Evolutionary conservation across 2,329 filamentous ascomycete species (phyloP), one percentile per base, ranked within the genome.

Genomic region (Fusarium sp.): DNA sequence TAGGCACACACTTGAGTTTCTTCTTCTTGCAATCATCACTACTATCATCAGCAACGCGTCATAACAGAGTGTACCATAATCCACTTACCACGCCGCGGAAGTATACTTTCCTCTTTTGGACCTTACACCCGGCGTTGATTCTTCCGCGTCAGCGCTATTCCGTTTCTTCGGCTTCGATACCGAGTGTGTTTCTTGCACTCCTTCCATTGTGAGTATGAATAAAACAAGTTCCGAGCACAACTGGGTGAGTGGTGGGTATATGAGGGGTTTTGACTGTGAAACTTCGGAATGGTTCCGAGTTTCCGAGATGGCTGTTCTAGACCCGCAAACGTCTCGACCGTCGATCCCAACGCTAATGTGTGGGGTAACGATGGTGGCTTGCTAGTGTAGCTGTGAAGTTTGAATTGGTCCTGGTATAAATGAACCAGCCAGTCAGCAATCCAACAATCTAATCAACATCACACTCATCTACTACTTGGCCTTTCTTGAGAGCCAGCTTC

Each of bases 21-120:
- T 79, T 69, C 41, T 78, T 80, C 60, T 81, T 81, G 65, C 81
- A 82, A 23, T 81, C 79, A 51, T 81, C 77, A 28, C 78, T 78
- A 31, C 12, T 1, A 2, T 7, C 13, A 53, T 75, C 46, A 76
- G 55, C 46, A 11, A 11, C 10, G 4, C 9, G 13, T 16, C 31
- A 37, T 23, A 13, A 3, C 3, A 8, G 3, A 6, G 0, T 12
- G 11, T 7, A n/a, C n/a, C n/a, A n/a, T n/a, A 10, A 13, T 1
- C 8, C n/a, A 61, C 43, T 51, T 67, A 81, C 79, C 79, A 81
- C 16, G 79, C 79, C 5, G 79, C 75, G 10, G 79, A 70, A 1
- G 79, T 81, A 58, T 81, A 81, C 58, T 79, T 81, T 2, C 79
- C 77, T 37, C 79, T 71, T 70, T 81, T 80, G 10, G 71, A 57